Evolutionary conservation across 2,329 filamentous ascomycete genomes (phyloP), one percentile per base, ranked within the genome.

Genomic region (Scedosporium aurantiacum): DNA sequence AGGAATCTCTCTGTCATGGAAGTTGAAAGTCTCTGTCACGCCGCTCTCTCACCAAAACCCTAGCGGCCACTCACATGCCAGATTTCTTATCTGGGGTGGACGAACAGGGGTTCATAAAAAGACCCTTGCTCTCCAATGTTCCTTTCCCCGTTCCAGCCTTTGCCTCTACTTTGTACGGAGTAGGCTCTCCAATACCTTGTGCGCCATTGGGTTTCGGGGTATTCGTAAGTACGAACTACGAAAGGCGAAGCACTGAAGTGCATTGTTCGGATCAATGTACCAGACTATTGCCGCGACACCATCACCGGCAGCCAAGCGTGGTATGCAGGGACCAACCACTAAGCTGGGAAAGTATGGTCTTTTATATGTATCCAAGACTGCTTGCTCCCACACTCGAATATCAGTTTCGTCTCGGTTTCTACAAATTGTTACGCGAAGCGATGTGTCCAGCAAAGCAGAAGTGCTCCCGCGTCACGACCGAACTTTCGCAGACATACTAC

Each of bases 21-120:
- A 52, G 58, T 60, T 6, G 16, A 60, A 60, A 60, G 28, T 32
- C 25, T 23, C 16, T 60, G 58, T 60, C 58, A 60, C 16, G 27
- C 27, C 5, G 6, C 18, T 40, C 10, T 27, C 57, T 58, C 57
- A 32, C 58, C 23, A 32, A 21, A 37, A 28, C 25, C 28, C 5
- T 21, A 5, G 32, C 58, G 50, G 43, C 58, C 58, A 60, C 41
- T 60, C 25, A 60, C 25, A 60, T 45, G 40, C 23, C 5, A 28
- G 16, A 27, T 28, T 18, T 41, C 58, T 60, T 60, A 60, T 60
- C 58, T 52, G 58, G 43, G 14, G n/a, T n/a, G n/a, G 32, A 21
- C 5, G 55, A 18, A 18, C 45, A 50, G 45, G 23, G 45, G 45
- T 37, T 37, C 32, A 12, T 37, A 37, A 37, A 37, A 37, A 37